These are phyloP conservation scores for Penicillium longicatenatum DNA, from an alignment of 495 filamentous ascomycete genomes.

Conservation along the genomic window DNA sequence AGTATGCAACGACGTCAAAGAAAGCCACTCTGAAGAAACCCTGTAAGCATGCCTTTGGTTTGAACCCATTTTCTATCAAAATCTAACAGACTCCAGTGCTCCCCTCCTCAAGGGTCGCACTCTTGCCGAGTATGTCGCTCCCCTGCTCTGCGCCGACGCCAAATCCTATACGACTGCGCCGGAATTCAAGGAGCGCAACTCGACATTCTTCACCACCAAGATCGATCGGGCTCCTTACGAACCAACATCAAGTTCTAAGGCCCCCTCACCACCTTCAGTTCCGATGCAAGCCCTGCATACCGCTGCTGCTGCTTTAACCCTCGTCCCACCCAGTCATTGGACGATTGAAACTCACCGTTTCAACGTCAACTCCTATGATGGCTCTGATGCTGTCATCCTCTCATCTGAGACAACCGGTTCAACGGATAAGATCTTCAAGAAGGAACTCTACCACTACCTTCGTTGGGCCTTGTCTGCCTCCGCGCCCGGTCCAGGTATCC, in stretches of 20 bases:
- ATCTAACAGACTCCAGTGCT: slow-evolving; percentile 22
- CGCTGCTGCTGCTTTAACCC: slow-evolving; percentile 37
- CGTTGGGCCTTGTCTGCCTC: slow-evolving; percentile 67
- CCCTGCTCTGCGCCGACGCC: slow-evolving; percentile 60
- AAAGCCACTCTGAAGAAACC: slow-evolving; percentile 28
- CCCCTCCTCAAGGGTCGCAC: slow-evolving; percentile 35
- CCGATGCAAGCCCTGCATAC: slow-evolving; percentile 43
- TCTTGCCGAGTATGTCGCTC: slow-evolving; percentile 41
- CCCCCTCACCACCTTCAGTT: slow-evolving; percentile 18
- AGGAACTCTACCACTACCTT: slow-evolving; percentile 56
- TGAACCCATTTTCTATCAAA: background rate
- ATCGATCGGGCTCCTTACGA: slow-evolving; percentile 38
- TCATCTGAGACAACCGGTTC: slow-evolving; percentile 12
- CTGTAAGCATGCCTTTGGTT: slow-evolving; percentile 28
- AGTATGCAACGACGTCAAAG: slow-evolving; percentile 34
- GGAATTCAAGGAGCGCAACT: slow-evolving; percentile 59
- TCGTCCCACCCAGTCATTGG: slow-evolving; percentile 44
- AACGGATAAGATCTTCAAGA: slow-evolving; percentile 43
- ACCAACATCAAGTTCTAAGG: slow-evolving; percentile 13
- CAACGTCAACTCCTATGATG: slow-evolving; percentile 44
- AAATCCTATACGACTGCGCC: slow-evolving; percentile 61
- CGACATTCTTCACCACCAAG: slow-evolving; percentile 62
- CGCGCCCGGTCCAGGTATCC: slow-evolving; percentile 58
- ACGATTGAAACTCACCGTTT: slow-evolving; percentile 36
- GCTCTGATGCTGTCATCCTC: slow-evolving; percentile 22